phyloP scores from a whole-genome alignment of 2,329 filamentous ascomycete species.

The Chalaropsis ovoidea region DNA sequence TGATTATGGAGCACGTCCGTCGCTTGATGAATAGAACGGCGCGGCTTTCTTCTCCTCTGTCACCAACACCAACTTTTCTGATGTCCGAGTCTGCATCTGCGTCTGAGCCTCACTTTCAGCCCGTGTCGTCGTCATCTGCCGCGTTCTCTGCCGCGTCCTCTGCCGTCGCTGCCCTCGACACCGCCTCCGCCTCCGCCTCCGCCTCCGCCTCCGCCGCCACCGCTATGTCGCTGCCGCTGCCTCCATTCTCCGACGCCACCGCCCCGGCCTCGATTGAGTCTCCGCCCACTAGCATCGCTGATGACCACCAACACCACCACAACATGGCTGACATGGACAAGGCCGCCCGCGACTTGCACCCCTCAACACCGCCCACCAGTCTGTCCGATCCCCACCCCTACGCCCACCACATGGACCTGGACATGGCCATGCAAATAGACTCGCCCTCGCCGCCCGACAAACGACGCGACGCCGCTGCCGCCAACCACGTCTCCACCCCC shows the following conservation, averaged over 20 bases:
- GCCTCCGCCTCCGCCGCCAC: background rate
- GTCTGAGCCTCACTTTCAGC: no score
- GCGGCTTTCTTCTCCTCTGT: constrained; percentile 15
- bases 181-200: background rate
- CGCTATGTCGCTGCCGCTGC: constrained; percentile 7
- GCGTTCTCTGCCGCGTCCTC: background rate
- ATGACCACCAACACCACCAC: constrained; percentile 4
- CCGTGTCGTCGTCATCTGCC: background rate
- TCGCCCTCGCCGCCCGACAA: background rate
- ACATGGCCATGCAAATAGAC: background rate
- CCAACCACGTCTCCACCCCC: background rate
- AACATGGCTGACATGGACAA: constrained; percentile 1
- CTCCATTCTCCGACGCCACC: background rate
- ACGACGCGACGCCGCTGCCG: background rate
- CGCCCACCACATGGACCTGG: background rate
- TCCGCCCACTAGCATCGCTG: constrained; percentile 21
- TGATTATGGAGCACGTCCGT: constrained; percentile 21
- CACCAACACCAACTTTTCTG: constrained; percentile 15
- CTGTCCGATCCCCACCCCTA: background rate
- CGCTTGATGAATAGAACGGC: constrained; percentile 16
- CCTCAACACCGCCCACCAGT: constrained; percentile 13
- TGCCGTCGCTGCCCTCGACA: background rate
- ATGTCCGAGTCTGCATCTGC: no score
- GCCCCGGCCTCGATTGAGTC: constrained; percentile 19
- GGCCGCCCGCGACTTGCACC: constrained; percentile 1